Evolutionary conservation across 495 filamentous ascomycete genomes (phyloP).

Genomic region (Talaromyces wortmannii): DNA sequence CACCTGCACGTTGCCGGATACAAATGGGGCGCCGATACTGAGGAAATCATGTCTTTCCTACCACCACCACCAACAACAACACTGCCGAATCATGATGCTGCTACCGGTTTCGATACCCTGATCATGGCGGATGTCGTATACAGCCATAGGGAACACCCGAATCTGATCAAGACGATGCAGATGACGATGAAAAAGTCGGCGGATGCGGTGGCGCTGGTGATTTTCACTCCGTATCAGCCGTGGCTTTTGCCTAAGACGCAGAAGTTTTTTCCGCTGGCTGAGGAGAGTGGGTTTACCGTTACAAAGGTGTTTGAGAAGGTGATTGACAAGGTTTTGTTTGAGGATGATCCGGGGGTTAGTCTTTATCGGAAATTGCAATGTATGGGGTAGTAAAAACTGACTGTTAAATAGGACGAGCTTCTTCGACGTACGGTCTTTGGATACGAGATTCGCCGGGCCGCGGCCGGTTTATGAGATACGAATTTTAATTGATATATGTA

Average conservation of each 20-base stretch:
- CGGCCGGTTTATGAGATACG: background rate
- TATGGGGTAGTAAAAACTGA: background rate
- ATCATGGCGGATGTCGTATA: constrained; percentile 87
- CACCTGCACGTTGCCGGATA: constrained; percentile 57
- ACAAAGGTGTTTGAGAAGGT: constrained; percentile 73
- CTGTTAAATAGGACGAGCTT: constrained; percentile 48
- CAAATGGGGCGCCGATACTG: constrained; percentile 65
- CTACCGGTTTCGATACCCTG: constrained; percentile 62
- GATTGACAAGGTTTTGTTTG: constrained; percentile 81
- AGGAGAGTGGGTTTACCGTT: constrained; percentile 61
- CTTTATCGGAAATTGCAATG: background rate
- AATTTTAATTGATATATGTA: background rate
- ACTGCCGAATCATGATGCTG: too few species aligned
- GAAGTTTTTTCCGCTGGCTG: constrained; percentile 72
- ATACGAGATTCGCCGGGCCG: constrained; percentile 46
- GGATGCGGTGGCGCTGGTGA: constrained; percentile 67
- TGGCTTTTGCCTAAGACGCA: constrained; percentile 82
- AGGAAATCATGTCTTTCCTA: constrained; percentile 45
- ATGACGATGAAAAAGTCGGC: constrained; percentile 46
- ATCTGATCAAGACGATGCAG: constrained; percentile 64
- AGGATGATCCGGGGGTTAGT: constrained; percentile 70
- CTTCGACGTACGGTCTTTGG: constrained; percentile 76
- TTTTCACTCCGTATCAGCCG: constrained; percentile 89
- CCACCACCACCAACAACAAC: too few species aligned
- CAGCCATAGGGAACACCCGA: constrained; percentile 75